A percentile compares a stretch with the other conserved stretches of the same genome.
These are phyloP conservation scores for Hypoxylon intermedium DNA, from an alignment of 495 filamentous ascomycete species.

Conservation along the genomic window DNA sequence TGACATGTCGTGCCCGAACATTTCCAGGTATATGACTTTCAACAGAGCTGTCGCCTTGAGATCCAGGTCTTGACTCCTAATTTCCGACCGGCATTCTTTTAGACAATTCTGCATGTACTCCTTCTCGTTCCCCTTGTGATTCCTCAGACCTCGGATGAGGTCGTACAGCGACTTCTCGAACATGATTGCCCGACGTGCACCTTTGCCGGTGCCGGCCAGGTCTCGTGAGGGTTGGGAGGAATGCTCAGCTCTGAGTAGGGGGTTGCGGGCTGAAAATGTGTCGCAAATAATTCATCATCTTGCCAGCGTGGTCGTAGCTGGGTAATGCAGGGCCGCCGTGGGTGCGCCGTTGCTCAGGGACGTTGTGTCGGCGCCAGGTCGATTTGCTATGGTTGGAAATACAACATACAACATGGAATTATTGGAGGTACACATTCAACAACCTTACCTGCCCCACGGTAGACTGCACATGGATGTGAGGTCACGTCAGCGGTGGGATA, in stretches of 20 bases:
- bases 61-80: conserved; percentile 93
- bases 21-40: conserved; percentile 96
- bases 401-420: neutral
- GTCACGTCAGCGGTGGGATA: neutral
- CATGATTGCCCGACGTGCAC: conserved; percentile 37
- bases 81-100: conserved; percentile 92
- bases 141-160: conserved; percentile 93
- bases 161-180: conserved; percentile 99
- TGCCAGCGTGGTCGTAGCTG: conserved; percentile 11
- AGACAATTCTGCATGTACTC: conserved; percentile 90
- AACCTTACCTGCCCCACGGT: too few species aligned
- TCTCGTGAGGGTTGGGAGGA: conserved; percentile 3
- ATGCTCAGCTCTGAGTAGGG: conserved; percentile 23
- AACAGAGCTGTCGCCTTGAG: conserved; percentile 94
- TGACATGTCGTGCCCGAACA: conserved; percentile 99
- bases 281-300: conserved; percentile 29
- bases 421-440: neutral
- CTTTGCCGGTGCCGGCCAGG: conserved; percentile 25
- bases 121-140: conserved; percentile 90
- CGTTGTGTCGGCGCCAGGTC: conserved; percentile 6
- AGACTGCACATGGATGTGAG: too few species aligned
- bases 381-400: neutral
- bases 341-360: conserved; percentile 12
- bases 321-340: conserved; percentile 2
- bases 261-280: conserved; percentile 8